Evolutionary conservation across 306 rosid genomes (phyloP), one percentile per base, ranked within the genome.

Genomic region (Chamaecrista fasciculata): DNA sequence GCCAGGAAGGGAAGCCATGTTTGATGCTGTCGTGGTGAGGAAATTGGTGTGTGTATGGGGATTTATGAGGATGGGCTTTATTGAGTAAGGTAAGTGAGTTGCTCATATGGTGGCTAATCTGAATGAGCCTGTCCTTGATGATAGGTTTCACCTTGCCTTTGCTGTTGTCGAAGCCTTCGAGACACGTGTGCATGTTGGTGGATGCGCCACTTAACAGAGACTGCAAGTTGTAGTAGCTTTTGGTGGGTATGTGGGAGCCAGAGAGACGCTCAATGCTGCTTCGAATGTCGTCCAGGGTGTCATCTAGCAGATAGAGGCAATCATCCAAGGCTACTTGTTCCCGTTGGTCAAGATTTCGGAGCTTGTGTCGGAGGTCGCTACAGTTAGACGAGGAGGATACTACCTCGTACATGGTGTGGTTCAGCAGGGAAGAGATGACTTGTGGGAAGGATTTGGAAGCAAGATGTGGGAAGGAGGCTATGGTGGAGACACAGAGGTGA

Each of bases 151-250:
- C 83, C 3, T 72, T 67, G 4, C 64, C 80, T 20, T 67, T 57
- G 53, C n/a, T 74, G 31, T 71, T 31, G 0, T 74, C 71, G n/a
- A 91, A 82, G 3, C 96, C 96, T 19, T 91, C 96, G 2, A 89
- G 88, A n/a, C 96, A 89, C 23, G 97, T 91, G 83, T 76, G 76
- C 61, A 89, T 79, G 76, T 91, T 91, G 9, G 97, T 91, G 86
- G 89, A 83, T 18, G 97, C 94, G 1, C 81, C 96, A 58, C 97
- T 91, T 2, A 91, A 67, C 37, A 89, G 46, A 0, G 96, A 85
- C 74, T 78, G 86, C 64, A 80, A 40, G 67, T 91, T 83, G 15
- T 72, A 64, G 81, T 47, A 73, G 24, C 72, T 36, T 14, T 51
- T 67, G 9, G 88, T 67, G 0, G 50, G 51, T 2, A 78, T 29